Conservation (phyloP, 139 green algal genomes). For the Zygnema circumcarinatum region DNA sequence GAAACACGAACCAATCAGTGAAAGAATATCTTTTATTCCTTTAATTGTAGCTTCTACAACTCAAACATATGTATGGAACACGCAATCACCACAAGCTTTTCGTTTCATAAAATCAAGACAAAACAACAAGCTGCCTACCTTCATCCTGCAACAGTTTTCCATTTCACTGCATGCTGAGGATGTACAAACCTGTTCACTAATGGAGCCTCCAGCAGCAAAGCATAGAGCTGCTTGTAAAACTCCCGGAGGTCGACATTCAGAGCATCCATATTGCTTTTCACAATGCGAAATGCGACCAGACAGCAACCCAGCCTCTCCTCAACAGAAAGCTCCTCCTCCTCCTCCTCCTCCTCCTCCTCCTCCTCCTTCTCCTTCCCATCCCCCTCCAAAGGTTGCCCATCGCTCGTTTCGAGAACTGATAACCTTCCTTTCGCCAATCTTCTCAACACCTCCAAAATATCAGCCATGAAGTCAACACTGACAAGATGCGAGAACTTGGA, state of each 20-base stretch:
- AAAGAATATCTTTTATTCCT: too few species aligned
- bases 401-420: neutral
- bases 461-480: conserved; percentile 64
- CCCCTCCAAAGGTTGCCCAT: neutral
- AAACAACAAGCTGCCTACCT: too few species aligned
- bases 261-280: conserved; percentile 62
- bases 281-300: conserved; percentile 57
- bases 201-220: conserved; percentile 55
- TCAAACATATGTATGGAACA: too few species aligned
- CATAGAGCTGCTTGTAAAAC: conserved; percentile 60
- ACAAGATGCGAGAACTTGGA: conserved; percentile 66
- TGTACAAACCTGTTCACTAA: neutral
- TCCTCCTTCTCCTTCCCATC: neutral
- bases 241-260: conserved; percentile 63
- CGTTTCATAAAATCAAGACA: too few species aligned
- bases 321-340: conserved; percentile 24
- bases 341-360: conserved; percentile 13
- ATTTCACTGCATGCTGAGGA: too few species aligned
- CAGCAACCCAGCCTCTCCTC: conserved; percentile 44
- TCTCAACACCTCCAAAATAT: conserved; percentile 48
- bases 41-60: too few species aligned
- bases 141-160: too few species aligned
- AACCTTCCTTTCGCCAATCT: conserved; percentile 17
- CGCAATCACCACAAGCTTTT: too few species aligned
- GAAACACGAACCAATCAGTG: too few species aligned